These are phyloP conservation scores for Aphanoascus verrucosus DNA, from an alignment of 2,329 filamentous ascomycete species.

Conservation along the genomic window DNA sequence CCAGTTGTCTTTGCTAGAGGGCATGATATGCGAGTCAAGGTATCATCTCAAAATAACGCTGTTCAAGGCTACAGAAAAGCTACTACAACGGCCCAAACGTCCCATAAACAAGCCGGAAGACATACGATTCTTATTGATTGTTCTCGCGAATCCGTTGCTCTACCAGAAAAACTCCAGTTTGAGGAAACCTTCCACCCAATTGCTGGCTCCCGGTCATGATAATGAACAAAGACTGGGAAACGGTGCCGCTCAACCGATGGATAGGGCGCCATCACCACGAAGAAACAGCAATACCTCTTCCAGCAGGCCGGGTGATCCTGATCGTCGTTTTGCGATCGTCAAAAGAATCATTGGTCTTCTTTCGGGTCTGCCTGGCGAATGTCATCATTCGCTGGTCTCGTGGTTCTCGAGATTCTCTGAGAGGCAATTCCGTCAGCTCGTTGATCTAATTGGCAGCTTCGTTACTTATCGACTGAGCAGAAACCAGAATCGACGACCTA, in stretches of 20 bases:
- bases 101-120: conserved; percentile 58
- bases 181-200: not conserved
- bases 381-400: conserved; percentile 63
- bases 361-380: conserved; percentile 62
- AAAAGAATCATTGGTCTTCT: conserved; percentile 74
- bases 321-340: conserved; percentile 70
- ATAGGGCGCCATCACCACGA: conserved; percentile 12
- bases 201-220: not conserved
- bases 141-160: conserved; percentile 68
- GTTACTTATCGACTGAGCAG: conserved; percentile 68
- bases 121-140: conserved; percentile 64
- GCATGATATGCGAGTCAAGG: conserved; percentile 50
- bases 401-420: conserved; percentile 68
- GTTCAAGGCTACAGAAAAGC: conserved; percentile 65
- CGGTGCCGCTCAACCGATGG: not conserved
- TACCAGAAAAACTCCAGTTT: conserved; percentile 32
- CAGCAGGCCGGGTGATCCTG: conserved; percentile 31
- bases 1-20: conserved; percentile 40
- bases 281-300: conserved; percentile 19
- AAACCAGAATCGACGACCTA: conserved; percentile 56
- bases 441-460: conserved; percentile 67
- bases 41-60: conserved; percentile 58
- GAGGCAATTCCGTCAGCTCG: conserved; percentile 57
- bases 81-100: conserved; percentile 68
- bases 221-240: not conserved